Evolutionary conservation across 2,329 filamentous ascomycete species (phyloP), one percentile per base, ranked within the genome.

Genomic region (Venturia effusa): DNA sequence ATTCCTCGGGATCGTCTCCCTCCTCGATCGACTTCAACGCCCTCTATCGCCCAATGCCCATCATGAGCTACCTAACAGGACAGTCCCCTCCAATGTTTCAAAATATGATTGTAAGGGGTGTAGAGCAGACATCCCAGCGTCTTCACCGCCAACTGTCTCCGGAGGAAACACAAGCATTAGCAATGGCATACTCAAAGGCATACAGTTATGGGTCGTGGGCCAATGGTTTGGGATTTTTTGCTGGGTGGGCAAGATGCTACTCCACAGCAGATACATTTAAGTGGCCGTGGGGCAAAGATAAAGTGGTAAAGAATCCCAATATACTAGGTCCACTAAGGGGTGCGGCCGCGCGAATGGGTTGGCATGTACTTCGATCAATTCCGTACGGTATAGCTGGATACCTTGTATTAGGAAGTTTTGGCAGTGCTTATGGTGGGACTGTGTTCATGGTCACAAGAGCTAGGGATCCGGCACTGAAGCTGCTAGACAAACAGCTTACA

Each of bases 91-190:
- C 59, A 17, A 6, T n/a, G 13, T 43, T 60, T 37, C n/a, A 40
- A 17, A 41, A 40, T 2, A 60, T 32, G n/a, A 8, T 60, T 8
- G 5, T 5, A 15, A 15, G 15, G 15, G 32, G 57, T 27, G 13
- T 60, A 10, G 17, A 22, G 19, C 2, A 15, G 22, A 32, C 10
- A 1, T 32, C 59, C 1, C 15, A 60, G n/a, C 59, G 22, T 41
- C 17, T 60, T 10, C 24, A 60, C 1, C 34, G 59, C 37, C 59
- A 24, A 41, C 22, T 60, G 22, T 30, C 37, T 40, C 34, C 37
- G 2, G 37, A 60, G 32, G 59, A 60, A 60, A 43, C 34, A 24
- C 37, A 60, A 40, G 59, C 59, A n/a, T 43, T 60, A 40, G 59
- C 59, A 24, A 24, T 17, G 22, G 40, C 22, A 17, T 60, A 40